Evolutionary conservation across 2,329 filamentous ascomycete genomes (phyloP).

Genomic region (Neofusicoccum laricinum): DNA sequence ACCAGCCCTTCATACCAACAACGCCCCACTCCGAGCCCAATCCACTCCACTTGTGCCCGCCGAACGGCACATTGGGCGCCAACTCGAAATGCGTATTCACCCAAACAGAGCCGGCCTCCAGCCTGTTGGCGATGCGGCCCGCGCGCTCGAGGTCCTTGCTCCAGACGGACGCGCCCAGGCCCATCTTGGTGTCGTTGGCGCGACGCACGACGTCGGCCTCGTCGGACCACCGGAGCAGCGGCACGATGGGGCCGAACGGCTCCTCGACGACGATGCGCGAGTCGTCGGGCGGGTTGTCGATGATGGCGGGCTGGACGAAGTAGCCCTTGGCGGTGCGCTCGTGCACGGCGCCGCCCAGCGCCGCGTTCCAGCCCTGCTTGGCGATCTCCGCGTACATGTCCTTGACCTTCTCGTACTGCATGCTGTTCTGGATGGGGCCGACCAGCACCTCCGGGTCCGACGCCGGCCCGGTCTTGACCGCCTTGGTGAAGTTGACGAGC

Average conservation of each 20-base stretch:
- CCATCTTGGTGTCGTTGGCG: slow-evolving; percentile 49
- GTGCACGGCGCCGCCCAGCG: slow-evolving; percentile 46
- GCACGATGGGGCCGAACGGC: slow-evolving; percentile 62
- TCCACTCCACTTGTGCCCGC: slow-evolving; percentile 60
- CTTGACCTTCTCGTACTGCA: slow-evolving; percentile 62
- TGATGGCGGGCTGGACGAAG: slow-evolving; percentile 59
- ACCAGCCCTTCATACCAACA: slow-evolving; percentile 59
- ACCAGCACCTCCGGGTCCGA: slow-evolving; percentile 47
- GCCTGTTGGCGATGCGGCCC: slow-evolving; percentile 41
- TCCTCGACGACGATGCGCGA: slow-evolving; percentile 58
- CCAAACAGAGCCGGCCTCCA: slow-evolving; percentile 53
- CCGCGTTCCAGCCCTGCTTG: slow-evolving; percentile 52
- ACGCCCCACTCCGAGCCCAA: slow-evolving; percentile 61
- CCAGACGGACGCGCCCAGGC: slow-evolving; percentile 56
- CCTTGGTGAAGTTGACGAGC: slow-evolving; percentile 45
- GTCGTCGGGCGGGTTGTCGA: slow-evolving; percentile 56
- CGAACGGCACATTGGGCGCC: slow-evolving; percentile 51
- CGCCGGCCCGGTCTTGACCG: slow-evolving; percentile 36
- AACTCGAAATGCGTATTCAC: slow-evolving; percentile 45
- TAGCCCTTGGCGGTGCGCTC: slow-evolving; percentile 43
- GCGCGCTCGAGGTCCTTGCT: slow-evolving; percentile 45
- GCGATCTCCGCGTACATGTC: slow-evolving; percentile 55
- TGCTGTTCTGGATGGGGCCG: slow-evolving; percentile 62
- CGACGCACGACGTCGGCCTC: slow-evolving; percentile 51
- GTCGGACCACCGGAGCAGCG: slow-evolving; percentile 58